A percentile compares a stretch with the other conserved stretches of the same genome.
These are phyloP conservation scores for Kuraishia molischiana DNA, from an alignment of 805 yeast species.

Conservation along the genomic window DNA sequence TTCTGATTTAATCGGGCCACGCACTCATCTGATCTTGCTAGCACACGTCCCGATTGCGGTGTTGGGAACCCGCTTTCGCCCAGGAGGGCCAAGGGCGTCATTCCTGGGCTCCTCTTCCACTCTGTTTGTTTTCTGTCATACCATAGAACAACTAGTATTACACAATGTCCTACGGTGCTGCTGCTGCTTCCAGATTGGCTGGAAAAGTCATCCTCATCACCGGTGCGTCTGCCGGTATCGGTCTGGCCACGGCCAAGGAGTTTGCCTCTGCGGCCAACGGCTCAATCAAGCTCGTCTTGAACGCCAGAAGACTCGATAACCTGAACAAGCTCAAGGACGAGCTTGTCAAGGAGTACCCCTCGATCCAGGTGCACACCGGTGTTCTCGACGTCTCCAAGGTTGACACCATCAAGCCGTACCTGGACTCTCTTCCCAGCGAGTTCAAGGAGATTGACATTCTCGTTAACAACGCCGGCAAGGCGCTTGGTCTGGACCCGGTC, in stretches of 20 bases:
- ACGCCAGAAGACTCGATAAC: conserved; percentile 44
- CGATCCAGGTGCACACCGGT: conserved; percentile 20
- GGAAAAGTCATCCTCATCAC: conserved; percentile 78
- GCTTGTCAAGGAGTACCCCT: conserved; percentile 24
- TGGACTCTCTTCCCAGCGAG: conserved; percentile 31
- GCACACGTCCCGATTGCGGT: no score
- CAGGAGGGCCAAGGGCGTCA: no score
- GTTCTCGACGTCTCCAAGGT: conserved; percentile 28
- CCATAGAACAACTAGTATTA: no score
- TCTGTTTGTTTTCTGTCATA: no score
- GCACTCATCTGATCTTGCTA: no score
- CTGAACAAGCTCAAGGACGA: conserved; percentile 27
- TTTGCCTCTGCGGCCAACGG: conserved; percentile 59
- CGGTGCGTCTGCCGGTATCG: conserved; percentile 97
- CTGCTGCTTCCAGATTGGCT: conserved; percentile 72
- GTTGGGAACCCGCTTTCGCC: no score
- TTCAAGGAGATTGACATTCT: conserved; percentile 53
- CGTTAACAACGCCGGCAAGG: conserved; percentile 72
- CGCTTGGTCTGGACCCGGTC: conserved; percentile 67
- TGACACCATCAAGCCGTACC: conserved; percentile 37
- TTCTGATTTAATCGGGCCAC: no score
- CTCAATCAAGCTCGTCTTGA: conserved; percentile 34
- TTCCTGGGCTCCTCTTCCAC: no score
- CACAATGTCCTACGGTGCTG: conserved; percentile 65
- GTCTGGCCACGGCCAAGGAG: conserved; percentile 83